Percentiles rank a stretch among this genome's conserved stretches.
These are phyloP conservation scores for Pulveroboletus sp. DNA, from an alignment of 768 basidiomycete genomes.

Conservation along the genomic window DNA sequence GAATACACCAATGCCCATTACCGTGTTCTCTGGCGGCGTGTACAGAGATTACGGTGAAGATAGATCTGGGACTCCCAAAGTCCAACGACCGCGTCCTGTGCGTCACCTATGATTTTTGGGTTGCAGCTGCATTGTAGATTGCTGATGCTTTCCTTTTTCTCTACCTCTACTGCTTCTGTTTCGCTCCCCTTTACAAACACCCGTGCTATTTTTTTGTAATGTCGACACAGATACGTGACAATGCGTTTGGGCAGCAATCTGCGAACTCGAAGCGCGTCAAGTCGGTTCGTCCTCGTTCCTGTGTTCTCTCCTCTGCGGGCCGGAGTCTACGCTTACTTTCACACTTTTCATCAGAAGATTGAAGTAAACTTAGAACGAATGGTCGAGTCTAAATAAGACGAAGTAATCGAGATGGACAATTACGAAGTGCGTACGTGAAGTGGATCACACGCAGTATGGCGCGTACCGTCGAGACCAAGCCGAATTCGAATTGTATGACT, in stretches of 20 bases:
- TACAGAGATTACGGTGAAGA: background rate
- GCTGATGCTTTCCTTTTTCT: background rate
- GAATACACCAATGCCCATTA: background rate
- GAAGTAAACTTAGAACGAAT: slow-evolving; percentile 20
- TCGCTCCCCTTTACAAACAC: too few relatives aligned
- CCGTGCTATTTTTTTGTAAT: background rate
- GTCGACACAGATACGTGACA: background rate
- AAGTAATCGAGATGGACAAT: background rate
- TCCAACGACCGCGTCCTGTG: background rate
- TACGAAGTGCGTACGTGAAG: background rate
- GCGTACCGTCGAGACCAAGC: background rate
- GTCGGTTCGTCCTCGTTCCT: slow-evolving; percentile 8
- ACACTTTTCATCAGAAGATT: background rate
- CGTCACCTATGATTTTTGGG: background rate
- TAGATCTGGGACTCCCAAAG: background rate
- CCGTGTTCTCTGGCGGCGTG: background rate
- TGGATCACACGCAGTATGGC: background rate
- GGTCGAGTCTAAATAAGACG: slow-evolving; percentile 15
- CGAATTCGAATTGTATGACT: background rate
- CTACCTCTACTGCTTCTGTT: background rate
- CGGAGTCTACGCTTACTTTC: background rate
- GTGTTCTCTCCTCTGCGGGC: background rate
- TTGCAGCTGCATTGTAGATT: background rate
- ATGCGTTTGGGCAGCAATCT: background rate
- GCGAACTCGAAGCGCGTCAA: background rate